Conservation (phyloP, 345 rosid genomes). For the Salix caprea region DNA sequence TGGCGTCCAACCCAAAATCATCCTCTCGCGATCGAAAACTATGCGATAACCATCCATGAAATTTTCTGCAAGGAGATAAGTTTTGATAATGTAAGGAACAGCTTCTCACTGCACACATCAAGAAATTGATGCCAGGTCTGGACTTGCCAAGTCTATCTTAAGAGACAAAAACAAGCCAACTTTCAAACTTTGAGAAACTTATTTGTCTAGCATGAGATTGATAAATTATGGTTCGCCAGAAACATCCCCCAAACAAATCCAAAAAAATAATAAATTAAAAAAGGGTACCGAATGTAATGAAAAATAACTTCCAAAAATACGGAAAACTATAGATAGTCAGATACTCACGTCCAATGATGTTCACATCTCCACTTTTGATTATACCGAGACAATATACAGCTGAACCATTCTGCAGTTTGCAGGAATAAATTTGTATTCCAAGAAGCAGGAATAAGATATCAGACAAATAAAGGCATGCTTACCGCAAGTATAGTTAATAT, state of each 20-base stretch:
- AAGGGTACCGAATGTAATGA: too few species aligned
- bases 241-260: not conserved
- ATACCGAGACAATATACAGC: slow-evolving; percentile 61
- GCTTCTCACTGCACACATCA: not conserved
- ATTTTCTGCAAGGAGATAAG: slow-evolving; percentile 50
- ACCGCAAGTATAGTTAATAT: too few species aligned
- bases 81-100: slow-evolving; percentile 3
- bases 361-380: slow-evolving; percentile 56
- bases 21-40: slow-evolving; percentile 66
- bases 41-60: slow-evolving; percentile 72
- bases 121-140: not conserved
- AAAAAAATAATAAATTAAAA: not conserved
- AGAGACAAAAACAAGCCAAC: too few species aligned
- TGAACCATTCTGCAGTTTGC: slow-evolving; percentile 37
- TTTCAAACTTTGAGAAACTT: not conserved
- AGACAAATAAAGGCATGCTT: slow-evolving; percentile 8
- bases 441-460: not conserved
- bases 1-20: slow-evolving; percentile 59
- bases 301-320: not conserved
- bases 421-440: slow-evolving; percentile 7
- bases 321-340: not conserved
- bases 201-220: not conserved
- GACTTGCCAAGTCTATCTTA: too few species aligned
- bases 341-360: slow-evolving; percentile 91
- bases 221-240: not conserved